phyloP scores from a whole-genome alignment of 495 filamentous ascomycete species.

The Penicillium angulare region DNA sequence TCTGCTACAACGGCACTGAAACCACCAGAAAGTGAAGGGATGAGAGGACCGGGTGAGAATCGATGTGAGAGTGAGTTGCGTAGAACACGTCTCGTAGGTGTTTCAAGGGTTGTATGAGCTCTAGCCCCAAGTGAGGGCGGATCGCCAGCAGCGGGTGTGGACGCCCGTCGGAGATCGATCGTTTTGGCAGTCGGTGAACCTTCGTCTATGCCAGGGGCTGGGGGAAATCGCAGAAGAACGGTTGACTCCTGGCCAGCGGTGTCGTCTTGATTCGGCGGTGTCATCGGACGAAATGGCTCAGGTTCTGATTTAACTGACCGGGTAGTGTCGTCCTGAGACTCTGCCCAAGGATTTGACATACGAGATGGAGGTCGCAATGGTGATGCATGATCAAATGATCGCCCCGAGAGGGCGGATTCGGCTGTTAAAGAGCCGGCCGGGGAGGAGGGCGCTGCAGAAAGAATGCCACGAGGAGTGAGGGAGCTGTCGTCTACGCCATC shows the following conservation, averaged over 20 bases:
- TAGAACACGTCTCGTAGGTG: slow-evolving; percentile 29
- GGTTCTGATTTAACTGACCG: slow-evolving; percentile 22
- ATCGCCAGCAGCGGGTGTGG: slow-evolving; percentile 13
- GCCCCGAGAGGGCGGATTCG: slow-evolving; percentile 28
- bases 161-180: slow-evolving; percentile 14
- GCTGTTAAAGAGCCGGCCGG: slow-evolving; percentile 33
- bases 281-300: slow-evolving; percentile 27
- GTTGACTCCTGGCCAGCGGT: slow-evolving; percentile 28
- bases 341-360: slow-evolving; percentile 44
- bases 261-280: slow-evolving; percentile 23
- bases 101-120: slow-evolving; percentile 29
- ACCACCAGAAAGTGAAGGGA: slow-evolving; percentile 50
- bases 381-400: slow-evolving; percentile 29
- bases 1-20: slow-evolving; percentile 63
- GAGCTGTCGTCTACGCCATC: slow-evolving; percentile 35
- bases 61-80: slow-evolving; percentile 41
- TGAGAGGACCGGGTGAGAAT: slow-evolving; percentile 39
- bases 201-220: slow-evolving; percentile 35
- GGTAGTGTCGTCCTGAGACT: slow-evolving; percentile 17
- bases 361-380: slow-evolving; percentile 35
- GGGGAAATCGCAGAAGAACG: slow-evolving; percentile 38
- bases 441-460: slow-evolving; percentile 36
- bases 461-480: slow-evolving; percentile 32
- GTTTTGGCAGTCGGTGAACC: slow-evolving; percentile 5
- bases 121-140: slow-evolving; percentile 13